Evolutionary conservation across 257 asterid genomes (phyloP).

Genomic region (Scutellaria barbata): DNA sequence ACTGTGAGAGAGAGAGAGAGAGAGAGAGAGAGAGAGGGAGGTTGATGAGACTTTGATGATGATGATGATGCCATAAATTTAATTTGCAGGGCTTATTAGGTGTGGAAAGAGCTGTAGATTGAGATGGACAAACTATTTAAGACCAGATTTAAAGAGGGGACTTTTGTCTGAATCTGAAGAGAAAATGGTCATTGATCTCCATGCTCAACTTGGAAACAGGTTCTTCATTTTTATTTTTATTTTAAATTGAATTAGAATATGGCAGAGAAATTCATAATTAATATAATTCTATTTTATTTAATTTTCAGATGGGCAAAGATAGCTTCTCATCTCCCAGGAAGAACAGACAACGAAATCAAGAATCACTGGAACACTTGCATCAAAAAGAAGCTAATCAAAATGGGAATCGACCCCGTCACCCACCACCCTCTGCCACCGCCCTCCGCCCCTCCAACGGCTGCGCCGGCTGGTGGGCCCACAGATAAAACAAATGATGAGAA

Average conservation of each 20-base stretch:
- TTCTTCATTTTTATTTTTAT: not conserved
- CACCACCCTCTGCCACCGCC: conserved; percentile 47
- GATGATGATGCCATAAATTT: not conserved
- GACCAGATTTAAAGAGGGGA: conserved; percentile 91
- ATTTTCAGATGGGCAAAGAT: conserved; percentile 48
- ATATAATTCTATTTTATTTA: not conserved
- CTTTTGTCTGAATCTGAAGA: conserved; percentile 79
- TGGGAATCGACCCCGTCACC: conserved; percentile 56
- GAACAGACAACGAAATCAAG: conserved; percentile 55
- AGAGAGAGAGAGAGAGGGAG: not conserved
- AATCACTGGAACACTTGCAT: conserved; percentile 57
- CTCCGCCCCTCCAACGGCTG: not conserved
- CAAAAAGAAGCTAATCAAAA: conserved; percentile 46
- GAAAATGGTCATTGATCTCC: conserved; percentile 88
- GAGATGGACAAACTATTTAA: conserved; percentile 84
- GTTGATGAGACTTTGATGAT: not conserved
- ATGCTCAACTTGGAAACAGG: conserved; percentile 92
- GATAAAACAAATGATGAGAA: not conserved
- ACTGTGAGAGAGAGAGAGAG: not conserved
- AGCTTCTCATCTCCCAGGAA: conserved; percentile 50
- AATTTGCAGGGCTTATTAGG: conserved; percentile 67
- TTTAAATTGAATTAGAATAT: not conserved
- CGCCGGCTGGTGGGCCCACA: not conserved
- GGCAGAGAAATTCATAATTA: conserved; percentile 22
- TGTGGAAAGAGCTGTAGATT: conserved; percentile 92